phyloP scores from a whole-genome alignment of 306 rosid genomes.

The Begonia masoniana region DNA sequence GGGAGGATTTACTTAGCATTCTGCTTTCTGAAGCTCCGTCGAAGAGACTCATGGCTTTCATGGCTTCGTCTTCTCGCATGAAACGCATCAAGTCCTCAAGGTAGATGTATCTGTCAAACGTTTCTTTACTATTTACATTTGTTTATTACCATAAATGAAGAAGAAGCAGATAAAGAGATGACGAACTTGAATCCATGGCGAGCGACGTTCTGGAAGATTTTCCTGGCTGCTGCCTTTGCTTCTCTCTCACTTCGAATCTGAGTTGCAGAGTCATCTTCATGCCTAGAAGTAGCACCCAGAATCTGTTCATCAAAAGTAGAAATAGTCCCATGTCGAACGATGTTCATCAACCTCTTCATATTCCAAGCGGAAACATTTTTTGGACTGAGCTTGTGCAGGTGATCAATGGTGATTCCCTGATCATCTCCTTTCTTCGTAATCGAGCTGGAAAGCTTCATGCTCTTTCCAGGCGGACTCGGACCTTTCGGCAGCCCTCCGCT shows the following conservation, averaged over 20 bases:
- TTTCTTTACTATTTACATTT: background rate
- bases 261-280: constrained; percentile 33
- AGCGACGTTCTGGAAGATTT: constrained; percentile 76
- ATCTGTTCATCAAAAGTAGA: constrained; percentile 62
- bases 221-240: constrained; percentile 77
- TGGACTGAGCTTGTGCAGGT: constrained; percentile 55
- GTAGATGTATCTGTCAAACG: constrained; percentile 36
- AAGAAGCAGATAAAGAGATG: constrained; percentile 5
- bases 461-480: constrained; percentile 12
- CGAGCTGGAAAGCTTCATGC: constrained; percentile 23
- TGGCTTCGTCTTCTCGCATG: constrained; percentile 71
- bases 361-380: constrained; percentile 88
- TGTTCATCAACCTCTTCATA: constrained; percentile 78
- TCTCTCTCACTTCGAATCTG: constrained; percentile 62
- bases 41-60: constrained; percentile 53
- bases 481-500: constrained; percentile 31
- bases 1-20: constrained; percentile 54
- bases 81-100: constrained; percentile 60
- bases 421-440: constrained; percentile 31
- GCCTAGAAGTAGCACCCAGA: constrained; percentile 15
- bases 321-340: constrained; percentile 54
- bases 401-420: constrained; percentile 57
- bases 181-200: constrained; percentile 50
- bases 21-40: constrained; percentile 54
- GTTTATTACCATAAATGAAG: too few species aligned